These are phyloP conservation scores for Fusarium foetens DNA, from an alignment of 2,329 filamentous ascomycete species.

Conservation along the genomic window DNA sequence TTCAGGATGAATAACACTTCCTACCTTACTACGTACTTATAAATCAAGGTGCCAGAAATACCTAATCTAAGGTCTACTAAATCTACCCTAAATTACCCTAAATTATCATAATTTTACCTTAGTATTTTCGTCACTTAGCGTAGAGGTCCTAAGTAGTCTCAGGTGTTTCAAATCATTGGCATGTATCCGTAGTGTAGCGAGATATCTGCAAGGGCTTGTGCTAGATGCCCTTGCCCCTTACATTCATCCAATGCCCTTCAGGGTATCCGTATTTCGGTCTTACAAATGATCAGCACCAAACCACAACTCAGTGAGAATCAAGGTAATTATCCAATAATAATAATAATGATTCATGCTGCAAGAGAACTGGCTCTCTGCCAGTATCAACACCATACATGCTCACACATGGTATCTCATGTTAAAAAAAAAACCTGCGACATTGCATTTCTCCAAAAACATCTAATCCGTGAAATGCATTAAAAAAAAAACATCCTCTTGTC, in stretches of 20 bases:
- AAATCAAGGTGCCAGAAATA: too few relatives aligned
- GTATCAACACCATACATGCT: neutral
- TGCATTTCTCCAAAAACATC: constrained; percentile 21
- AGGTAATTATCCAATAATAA: neutral
- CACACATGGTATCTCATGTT: constrained; percentile 12
- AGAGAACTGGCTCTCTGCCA: neutral
- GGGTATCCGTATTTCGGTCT: neutral
- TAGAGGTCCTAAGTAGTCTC: too few relatives aligned
- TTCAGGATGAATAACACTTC: too few relatives aligned
- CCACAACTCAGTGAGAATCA: neutral
- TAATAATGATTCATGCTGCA: neutral
- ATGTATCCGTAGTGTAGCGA: neutral
- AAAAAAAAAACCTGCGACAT: constrained; percentile 4
- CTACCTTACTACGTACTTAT: too few relatives aligned
- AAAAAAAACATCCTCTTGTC: constrained; percentile 4
- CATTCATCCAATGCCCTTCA: neutral
- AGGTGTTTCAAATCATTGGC: neutral
- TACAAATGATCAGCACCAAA: neutral
- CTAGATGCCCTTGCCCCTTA: neutral
- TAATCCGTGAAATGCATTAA: constrained; percentile 9
- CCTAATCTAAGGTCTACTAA: neutral
- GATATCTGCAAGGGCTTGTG: neutral
- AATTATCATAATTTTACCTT: neutral
- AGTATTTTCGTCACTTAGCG: too few relatives aligned
- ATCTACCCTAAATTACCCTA: neutral